Base-by-base conservation (phyloP, 345 rosid species). In the Murraya koenigii region DNA sequence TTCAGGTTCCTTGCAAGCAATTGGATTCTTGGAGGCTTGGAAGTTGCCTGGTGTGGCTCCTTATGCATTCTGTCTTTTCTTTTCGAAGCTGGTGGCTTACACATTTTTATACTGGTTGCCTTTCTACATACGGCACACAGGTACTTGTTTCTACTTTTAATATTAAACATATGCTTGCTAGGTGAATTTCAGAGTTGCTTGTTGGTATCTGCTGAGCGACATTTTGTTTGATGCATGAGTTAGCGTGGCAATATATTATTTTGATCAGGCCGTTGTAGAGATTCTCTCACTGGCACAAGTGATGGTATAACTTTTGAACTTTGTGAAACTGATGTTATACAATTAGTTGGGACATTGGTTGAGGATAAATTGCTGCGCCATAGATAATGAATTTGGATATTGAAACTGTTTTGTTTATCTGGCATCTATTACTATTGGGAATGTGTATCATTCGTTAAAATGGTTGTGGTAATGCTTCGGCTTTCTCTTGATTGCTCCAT, bases 81-180 rank as follows among this genome's bases (percentile, higher is more conserved):
- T 95, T 82, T 92, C 97, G 0, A 95, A 93, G 90, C 92, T 92
- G 26, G 98, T 95, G 35, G 99, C 97, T 23, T 95, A 95, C 86
- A 95, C 97, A 2, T 95, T 95, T 80, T 84, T 95, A 20, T 95
- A 95, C 75, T 95, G 97, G 97, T 80, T 95, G 83, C 98, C 98
- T 59, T 93, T 89, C 87, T 95, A 93, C 88, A 77, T 93, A 60
- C 85, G 97, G 83, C 94, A 95, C 86, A 90, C 94, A 87, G 93
- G 97, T 95, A 84, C 8, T 73, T 54, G 30, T 39, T 66, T 54
- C 71, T 65, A 28, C 59, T 56, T 44, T 4, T 13, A 44, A 13
- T 11, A 13, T 44, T 69, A 9, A 32, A 47, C 4, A 28, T 39
- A 39, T 3, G n/a, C 22, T 67, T 59, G 25, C 78, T 62, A 56